Conservation (phyloP, 2,329 filamentous ascomycete genomes). For the Stemphylium vesicarium region DNA sequence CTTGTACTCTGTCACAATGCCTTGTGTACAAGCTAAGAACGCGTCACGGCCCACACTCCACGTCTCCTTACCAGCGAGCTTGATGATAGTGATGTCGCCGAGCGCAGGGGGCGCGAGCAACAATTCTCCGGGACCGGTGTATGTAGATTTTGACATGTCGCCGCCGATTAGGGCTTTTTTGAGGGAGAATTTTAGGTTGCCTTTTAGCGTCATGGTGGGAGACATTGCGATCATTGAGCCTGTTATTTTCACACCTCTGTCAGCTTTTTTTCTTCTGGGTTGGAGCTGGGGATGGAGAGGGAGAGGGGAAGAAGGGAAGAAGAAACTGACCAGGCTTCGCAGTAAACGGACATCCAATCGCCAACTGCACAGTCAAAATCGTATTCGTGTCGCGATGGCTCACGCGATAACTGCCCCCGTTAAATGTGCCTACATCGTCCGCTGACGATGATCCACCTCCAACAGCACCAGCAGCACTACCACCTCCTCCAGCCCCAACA, state of each 20-base stretch:
- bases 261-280: neutral
- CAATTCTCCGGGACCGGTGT: slow-evolving; percentile 88
- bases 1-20: slow-evolving; percentile 87
- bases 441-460: slow-evolving; percentile 48
- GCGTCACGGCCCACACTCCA: slow-evolving; percentile 90
- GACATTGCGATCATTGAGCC: slow-evolving; percentile 97
- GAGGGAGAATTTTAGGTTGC: slow-evolving; percentile 81
- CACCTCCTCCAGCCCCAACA: slow-evolving; percentile 31
- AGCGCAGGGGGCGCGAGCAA: slow-evolving; percentile 80
- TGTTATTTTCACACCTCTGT: slow-evolving; percentile 38
- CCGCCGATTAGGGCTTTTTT: slow-evolving; percentile 89
- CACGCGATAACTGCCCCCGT: slow-evolving; percentile 91
- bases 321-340: slow-evolving; percentile 71
- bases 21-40: slow-evolving; percentile 84
- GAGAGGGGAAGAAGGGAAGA: neutral
- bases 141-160: slow-evolving; percentile 79
- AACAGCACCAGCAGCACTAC: slow-evolving; percentile 26
- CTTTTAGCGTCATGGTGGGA: slow-evolving; percentile 81
- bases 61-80: slow-evolving; percentile 71
- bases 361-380: slow-evolving; percentile 85
- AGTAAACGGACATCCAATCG: slow-evolving; percentile 82
- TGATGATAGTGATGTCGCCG: slow-evolving; percentile 84
- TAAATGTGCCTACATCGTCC: slow-evolving; percentile 96
- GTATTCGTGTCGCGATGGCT: slow-evolving; percentile 92
- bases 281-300: neutral